A percentile compares a stretch with the other conserved stretches of the same genome.
phyloP scores from a whole-genome alignment of 1,284 basidiomycete genomes.

The Ustilago lituana region DNA sequence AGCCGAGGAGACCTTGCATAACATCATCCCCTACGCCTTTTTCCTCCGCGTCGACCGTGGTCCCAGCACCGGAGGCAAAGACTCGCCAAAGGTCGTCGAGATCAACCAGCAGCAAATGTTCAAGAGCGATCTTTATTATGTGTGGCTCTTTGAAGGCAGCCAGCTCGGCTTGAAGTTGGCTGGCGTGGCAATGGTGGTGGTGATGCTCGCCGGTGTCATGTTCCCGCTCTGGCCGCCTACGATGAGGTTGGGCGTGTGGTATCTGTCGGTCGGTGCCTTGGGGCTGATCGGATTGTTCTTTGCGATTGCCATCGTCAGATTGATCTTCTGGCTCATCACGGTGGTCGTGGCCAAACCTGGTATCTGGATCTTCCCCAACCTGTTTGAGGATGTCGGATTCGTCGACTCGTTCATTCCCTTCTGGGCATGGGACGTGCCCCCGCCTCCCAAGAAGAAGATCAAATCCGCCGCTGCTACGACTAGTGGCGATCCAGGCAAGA shows the following conservation, averaged over 20 bases:
- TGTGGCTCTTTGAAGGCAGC: conserved; percentile 95
- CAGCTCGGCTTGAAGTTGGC: conserved; percentile 94
- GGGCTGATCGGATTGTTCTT: conserved; percentile 92
- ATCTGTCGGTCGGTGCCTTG: conserved; percentile 86
- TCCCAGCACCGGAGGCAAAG: conserved; percentile 71
- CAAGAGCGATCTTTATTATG: conserved; percentile 72
- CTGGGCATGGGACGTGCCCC: conserved; percentile 95
- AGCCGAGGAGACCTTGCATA: conserved; percentile 77
- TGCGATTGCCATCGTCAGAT: conserved; percentile 85
- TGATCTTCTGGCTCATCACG: conserved; percentile 95
- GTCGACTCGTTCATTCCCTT: conserved; percentile 97
- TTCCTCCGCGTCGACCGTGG: conserved; percentile 66
- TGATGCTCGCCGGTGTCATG: conserved; percentile 97
- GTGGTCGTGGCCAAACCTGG: conserved; percentile 84
- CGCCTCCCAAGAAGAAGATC: conserved; percentile 70
- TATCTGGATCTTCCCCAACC: conserved; percentile 98
- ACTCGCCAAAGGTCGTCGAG: conserved; percentile 67
- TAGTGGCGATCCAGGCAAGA: conserved; percentile 3
- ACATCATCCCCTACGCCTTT: conserved; percentile 76
- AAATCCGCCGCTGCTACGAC: conserved; percentile 24
- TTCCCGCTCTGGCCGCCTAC: conserved; percentile 96
- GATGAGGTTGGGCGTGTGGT: conserved; percentile 96
- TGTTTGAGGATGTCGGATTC: conserved; percentile 98
- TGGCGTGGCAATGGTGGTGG: conserved; percentile 86
- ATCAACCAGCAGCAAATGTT: conserved; percentile 82